phyloP scores from a whole-genome alignment of 192 early-diverging fungal genomes.

The Lunasporangiospora selenospora region DNA sequence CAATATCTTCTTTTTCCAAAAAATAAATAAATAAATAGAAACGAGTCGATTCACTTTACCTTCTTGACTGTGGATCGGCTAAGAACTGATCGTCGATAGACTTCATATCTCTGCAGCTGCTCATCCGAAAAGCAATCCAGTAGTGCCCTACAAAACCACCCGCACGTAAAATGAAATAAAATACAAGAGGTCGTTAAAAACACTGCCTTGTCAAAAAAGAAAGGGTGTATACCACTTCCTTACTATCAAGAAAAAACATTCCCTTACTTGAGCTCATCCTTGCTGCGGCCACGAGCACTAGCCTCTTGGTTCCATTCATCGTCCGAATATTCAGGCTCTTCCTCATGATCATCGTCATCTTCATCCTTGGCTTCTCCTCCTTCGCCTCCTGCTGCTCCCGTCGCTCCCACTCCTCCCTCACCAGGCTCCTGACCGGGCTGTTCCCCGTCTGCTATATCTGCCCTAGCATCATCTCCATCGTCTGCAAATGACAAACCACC shows the following conservation, averaged over 20 bases:
- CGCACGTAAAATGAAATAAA: neutral
- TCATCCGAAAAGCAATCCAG: constrained; percentile 74
- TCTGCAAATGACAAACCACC: too few relatives aligned
- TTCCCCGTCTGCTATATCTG: neutral
- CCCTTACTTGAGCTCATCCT: constrained; percentile 63
- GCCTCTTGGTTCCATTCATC: constrained; percentile 55
- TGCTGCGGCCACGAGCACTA: constrained; percentile 50
- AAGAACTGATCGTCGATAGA: constrained; percentile 78
- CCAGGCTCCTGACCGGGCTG: neutral
- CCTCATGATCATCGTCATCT: constrained; percentile 58
- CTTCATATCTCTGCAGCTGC: constrained; percentile 81
- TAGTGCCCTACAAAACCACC: constrained; percentile 51
- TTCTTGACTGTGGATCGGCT: constrained; percentile 80
- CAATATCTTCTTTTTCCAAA: neutral
- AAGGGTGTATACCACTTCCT: neutral
- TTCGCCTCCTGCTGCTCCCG: constrained; percentile 12
- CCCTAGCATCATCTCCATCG: neutral
- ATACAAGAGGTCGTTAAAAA: neutral
- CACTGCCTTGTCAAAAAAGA: neutral
- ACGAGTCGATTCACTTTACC: constrained; percentile 42
- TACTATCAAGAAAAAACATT: neutral
- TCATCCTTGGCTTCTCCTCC: constrained; percentile 51
- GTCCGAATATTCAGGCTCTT: constrained; percentile 59
- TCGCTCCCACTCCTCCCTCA: constrained; percentile 10
- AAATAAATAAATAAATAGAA: neutral